Conservation (phyloP, 1,139 yeast species). For the Lodderomyces metapsilosis region DNA sequence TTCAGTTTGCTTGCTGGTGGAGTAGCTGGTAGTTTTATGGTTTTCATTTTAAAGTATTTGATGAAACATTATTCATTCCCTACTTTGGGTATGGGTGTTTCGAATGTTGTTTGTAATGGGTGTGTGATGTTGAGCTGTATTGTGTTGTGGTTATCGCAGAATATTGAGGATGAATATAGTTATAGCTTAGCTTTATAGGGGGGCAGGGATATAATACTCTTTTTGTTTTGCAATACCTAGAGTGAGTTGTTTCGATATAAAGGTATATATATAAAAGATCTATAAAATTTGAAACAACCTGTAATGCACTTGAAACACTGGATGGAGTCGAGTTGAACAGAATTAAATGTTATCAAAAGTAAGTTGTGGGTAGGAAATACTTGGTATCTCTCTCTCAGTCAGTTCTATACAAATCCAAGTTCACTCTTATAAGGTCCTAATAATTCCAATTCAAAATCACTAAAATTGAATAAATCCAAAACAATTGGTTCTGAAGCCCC, state of each 20-base stretch:
- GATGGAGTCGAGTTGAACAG: background rate
- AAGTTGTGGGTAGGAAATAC: too few species aligned
- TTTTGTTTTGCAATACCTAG: background rate
- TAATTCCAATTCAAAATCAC: constrained; percentile 51
- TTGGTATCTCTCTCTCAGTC: constrained; percentile 1
- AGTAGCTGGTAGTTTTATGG: constrained; percentile 86
- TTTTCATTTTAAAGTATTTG: constrained; percentile 78
- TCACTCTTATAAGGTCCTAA: constrained; percentile 45
- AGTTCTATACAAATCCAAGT: too few species aligned
- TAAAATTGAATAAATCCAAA: constrained; percentile 52
- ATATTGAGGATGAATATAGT: constrained; percentile 92
- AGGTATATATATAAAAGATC: background rate
- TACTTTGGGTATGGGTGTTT: constrained; percentile 91
- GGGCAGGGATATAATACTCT: too few species aligned
- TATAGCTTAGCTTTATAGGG: constrained; percentile 78
- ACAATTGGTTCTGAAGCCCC: constrained; percentile 41
- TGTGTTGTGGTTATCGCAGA: constrained; percentile 88
- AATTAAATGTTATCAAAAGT: too few species aligned
- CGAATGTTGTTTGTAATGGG: constrained; percentile 79
- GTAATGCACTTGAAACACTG: too few species aligned
- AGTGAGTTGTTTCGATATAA: too few species aligned
- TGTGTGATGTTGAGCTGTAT: constrained; percentile 86
- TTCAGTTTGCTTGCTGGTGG: constrained; percentile 94
- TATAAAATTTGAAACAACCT: background rate
- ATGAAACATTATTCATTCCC: constrained; percentile 80